Evolutionary conservation across 805 yeast species (phyloP), one percentile per base, ranked within the genome.

Genomic region (Pichia insulana): DNA sequence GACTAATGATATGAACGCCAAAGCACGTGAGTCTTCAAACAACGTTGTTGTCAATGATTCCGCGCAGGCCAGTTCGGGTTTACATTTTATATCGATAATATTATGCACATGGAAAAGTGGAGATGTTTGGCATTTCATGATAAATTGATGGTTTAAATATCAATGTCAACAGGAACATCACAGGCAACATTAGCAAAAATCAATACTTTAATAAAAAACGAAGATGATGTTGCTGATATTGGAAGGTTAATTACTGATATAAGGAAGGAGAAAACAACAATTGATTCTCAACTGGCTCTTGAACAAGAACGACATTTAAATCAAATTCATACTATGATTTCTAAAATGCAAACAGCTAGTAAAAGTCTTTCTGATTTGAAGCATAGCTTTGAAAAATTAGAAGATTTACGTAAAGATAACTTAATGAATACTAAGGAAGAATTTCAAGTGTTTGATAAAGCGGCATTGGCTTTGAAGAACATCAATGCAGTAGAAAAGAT

Each of bases 221-320:
- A 56, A 37, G 63, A 61, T 34, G 88, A 83, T 44, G 61, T 81
- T 32, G 73, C 68, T 39, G 76, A 73, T 43, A 69, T 82, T 7
- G 61, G 66, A 10, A 61, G 67, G 8, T 60, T 83, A 25, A 73
- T 72, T 42, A 75, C 71, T 41, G 82, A 77, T 45, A 61, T 83
- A 37, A 46, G 58, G 7, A 80, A 79, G 49, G 96, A 90, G 55
- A 85, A 84, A 57, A 70, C 81, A 0, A 71, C 83, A 3, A 67
- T 87, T 11, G 96, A 86, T 51, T 68, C 80, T 37, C 90, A 87
- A 56, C 66, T 90, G 49, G 77, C 75, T 52, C 63, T 82, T 33
- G 83, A 81, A 39, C 75, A 86, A n/a, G 54, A 70, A 70, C 32
- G 86, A 79, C 49, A 50, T 44, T 28, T 50, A 39, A 40, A 50